Evolutionary conservation across 108 stramenopile species (phyloP), one percentile per base, ranked within the genome.

Genomic region (Chaetoceros tenuissimus): DNA sequence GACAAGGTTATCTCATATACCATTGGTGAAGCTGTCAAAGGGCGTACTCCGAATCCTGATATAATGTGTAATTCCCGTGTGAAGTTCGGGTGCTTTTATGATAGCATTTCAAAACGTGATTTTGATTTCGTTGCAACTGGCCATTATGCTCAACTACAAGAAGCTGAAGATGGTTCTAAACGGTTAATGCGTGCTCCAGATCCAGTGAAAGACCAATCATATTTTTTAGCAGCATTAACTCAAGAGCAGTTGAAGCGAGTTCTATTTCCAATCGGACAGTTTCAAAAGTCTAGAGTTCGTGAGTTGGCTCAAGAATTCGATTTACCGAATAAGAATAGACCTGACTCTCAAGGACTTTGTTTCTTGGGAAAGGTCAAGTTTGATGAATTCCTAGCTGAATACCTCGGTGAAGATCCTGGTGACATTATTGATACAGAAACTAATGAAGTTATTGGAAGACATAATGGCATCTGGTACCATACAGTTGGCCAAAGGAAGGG

Each of bases 41-140:
- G 96, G 18, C 69, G 97, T 24, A 98, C 97, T 21, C 97, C 97
- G 51, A 98, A 98, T 81, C 97, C 97, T 18, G 97, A 98, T 64
- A 89, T 98, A 20, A 76, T 95, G 82, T 98, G 97, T 69, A 98
- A 98, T 77, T 82, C 87, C 22, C 71, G 92, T 29, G 77, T 98
- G 57, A 98, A 98, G 62, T 98, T 98, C 74, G 95, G 95, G 13
- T 93, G 91, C 66, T 98, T 98, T 57, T 75, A 89, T 64, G 88
- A 98, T 24, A 72, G 70, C 34, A 55, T 56, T 30, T 51, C 51
- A 16, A 66, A 70, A 0, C 48, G 64, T 72, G 68, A 66, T 20
- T 94, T 89, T 60, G 85, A 89, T 34, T 75, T 77, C 53, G 77
- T 98, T 23, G 97, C 97, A 30, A 89, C 94, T 19, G 97, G 97